Evolutionary conservation across 192 early-diverging fungal species (phyloP).

Genomic region (Entomortierella lignicola): DNA sequence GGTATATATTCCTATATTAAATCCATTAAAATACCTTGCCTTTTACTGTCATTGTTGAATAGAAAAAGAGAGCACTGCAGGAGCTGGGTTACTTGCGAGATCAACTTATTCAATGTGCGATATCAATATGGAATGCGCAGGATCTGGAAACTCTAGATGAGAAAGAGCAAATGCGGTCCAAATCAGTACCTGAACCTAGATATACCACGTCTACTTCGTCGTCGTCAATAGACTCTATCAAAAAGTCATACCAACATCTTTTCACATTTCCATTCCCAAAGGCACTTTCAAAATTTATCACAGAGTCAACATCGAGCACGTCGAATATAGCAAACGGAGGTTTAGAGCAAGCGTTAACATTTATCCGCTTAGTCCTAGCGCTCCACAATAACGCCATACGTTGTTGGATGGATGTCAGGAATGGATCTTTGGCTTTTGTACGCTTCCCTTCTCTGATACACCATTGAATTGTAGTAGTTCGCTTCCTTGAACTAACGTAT

Average conservation of each 20-base stretch:
- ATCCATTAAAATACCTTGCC: background rate
- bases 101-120: constrained; percentile 41
- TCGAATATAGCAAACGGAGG: background rate
- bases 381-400: constrained; percentile 58
- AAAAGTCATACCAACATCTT: constrained; percentile 30
- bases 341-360: constrained; percentile 25
- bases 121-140: constrained; percentile 15
- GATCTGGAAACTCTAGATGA: background rate
- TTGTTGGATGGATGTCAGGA: constrained; percentile 57
- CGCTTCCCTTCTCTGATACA: background rate
- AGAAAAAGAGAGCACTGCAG: constrained; percentile 62
- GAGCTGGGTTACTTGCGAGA: constrained; percentile 54
- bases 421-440: constrained; percentile 57
- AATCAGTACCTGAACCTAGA: background rate
- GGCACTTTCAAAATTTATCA: background rate
- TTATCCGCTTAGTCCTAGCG: constrained; percentile 50
- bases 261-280: constrained; percentile 32
- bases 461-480: too few relatives aligned
- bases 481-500: too few relatives aligned
- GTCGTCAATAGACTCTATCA: constrained; percentile 15
- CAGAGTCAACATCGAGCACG: background rate
- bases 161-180: background rate
- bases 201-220: background rate
- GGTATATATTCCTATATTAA: background rate
- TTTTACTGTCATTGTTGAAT: background rate